These are phyloP conservation scores for Globisporangium ultimum DNA, from an alignment of 352 stramenopile genomes.

Conservation along the genomic window DNA sequence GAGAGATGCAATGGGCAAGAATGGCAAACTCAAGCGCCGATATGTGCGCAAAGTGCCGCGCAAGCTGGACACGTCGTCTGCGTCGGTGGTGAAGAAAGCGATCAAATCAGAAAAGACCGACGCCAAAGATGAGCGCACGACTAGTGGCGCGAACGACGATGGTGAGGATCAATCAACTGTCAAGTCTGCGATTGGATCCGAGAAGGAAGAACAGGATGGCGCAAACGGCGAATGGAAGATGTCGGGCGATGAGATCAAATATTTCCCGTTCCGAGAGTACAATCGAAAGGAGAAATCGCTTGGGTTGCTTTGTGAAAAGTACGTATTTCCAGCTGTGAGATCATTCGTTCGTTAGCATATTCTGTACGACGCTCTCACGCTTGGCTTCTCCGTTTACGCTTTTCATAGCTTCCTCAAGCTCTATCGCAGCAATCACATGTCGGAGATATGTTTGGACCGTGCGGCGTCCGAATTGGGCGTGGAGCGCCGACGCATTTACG, in stretches of 20 bases:
- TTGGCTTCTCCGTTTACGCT: background rate
- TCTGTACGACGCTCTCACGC: background rate
- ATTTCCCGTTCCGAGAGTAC: slow-evolving; percentile 81
- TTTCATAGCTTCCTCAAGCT: slow-evolving; percentile 84
- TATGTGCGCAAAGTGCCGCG: slow-evolving; percentile 62
- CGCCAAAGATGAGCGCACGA: background rate
- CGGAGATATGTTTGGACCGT: slow-evolving; percentile 74
- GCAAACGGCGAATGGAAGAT: slow-evolving; percentile 24
- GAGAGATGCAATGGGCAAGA: slow-evolving; percentile 18
- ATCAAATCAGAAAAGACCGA: slow-evolving; percentile 19
- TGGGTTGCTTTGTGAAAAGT: slow-evolving; percentile 85
- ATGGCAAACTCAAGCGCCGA: slow-evolving; percentile 46
- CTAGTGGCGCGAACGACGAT: background rate
- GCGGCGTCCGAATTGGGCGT: slow-evolving; percentile 78
- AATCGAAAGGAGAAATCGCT: slow-evolving; percentile 88
- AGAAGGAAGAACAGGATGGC: slow-evolving; percentile 10
- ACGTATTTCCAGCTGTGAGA: slow-evolving; percentile 13
- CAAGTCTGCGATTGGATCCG: background rate
- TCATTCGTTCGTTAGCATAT: background rate
- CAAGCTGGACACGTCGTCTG: slow-evolving; percentile 32
- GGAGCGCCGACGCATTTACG: slow-evolving; percentile 94
- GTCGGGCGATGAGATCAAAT: slow-evolving; percentile 34
- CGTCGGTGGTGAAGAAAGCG: slow-evolving; percentile 20
- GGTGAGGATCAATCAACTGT: background rate
- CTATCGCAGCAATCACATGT: slow-evolving; percentile 59